Percentiles rank a stretch among this genome's conserved stretches.
phyloP scores from a whole-genome alignment of 169 alveolate species.

The Cryptosporidium sp. region DNA sequence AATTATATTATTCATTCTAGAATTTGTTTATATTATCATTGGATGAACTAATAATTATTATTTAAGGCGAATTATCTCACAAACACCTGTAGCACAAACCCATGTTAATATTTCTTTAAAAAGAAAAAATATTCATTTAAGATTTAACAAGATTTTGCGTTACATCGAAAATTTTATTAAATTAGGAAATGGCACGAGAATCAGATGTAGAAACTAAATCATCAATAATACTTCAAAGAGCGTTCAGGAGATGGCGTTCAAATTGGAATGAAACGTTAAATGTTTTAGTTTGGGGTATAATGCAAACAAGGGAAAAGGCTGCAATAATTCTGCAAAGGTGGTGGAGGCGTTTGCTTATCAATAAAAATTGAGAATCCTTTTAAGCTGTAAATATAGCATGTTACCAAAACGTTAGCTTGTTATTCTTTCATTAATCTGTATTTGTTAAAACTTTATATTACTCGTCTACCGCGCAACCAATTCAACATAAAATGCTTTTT shows the following conservation, averaged over 20 bases:
- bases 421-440: too few relatives aligned
- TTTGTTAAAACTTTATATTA: not conserved
- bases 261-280: conserved; percentile 55
- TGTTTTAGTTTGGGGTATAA: conserved; percentile 69
- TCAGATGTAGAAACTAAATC: conserved; percentile 31
- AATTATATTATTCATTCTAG: too few relatives aligned
- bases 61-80: not conserved
- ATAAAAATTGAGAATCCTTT: not conserved
- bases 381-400: not conserved
- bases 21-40: too few relatives aligned
- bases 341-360: conserved; percentile 35
- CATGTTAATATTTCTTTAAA: too few relatives aligned
- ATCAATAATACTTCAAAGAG: conserved; percentile 55
- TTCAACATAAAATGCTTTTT: not conserved
- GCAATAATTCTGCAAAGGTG: conserved; percentile 61
- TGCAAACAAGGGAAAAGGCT: conserved; percentile 73
- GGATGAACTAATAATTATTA: too few relatives aligned
- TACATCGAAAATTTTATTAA: not conserved
- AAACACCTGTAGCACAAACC: not conserved
- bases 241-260: conserved; percentile 64
- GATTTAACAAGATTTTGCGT: not conserved
- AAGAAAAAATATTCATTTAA: too few relatives aligned
- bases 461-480: not conserved
- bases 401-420: too few relatives aligned
- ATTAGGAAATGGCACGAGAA: not conserved